These are phyloP conservation scores for Sporothrix inflata DNA, from an alignment of 2,329 filamentous ascomycete genomes.

Conservation along the genomic window DNA sequence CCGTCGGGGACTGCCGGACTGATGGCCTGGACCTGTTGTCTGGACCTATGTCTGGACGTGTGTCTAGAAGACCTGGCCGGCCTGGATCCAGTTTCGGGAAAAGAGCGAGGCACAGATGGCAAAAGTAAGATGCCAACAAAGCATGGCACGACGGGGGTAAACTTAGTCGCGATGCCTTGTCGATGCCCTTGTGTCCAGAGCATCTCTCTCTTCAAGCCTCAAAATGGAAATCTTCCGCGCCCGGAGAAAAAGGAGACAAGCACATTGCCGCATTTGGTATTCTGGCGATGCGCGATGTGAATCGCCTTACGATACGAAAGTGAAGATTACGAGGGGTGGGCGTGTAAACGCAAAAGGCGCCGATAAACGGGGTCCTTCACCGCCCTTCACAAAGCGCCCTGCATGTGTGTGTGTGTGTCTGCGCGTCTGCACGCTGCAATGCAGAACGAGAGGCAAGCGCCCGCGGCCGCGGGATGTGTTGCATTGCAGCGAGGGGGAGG, in stretches of 20 bases:
- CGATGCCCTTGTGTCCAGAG: neutral
- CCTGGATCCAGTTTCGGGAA: neutral
- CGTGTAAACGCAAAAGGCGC: neutral
- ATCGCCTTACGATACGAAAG: neutral
- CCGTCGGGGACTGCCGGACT: neutral
- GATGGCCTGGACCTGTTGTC: neutral
- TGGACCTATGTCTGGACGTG: neutral
- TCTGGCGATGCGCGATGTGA: neutral
- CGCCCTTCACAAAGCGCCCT: slow-evolving; percentile 8
- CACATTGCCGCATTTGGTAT: neutral
- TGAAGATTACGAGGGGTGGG: neutral
- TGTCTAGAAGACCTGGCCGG: neutral
- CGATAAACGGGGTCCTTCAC: slow-evolving; percentile 14
- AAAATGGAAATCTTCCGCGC: neutral
- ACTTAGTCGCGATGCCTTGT: too few species aligned
- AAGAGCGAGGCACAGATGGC: neutral
- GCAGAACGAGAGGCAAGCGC: neutral
- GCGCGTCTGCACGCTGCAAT: slow-evolving; percentile 15
- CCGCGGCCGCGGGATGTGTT: slow-evolving; percentile 19
- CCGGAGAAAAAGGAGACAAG: slow-evolving; percentile 1
- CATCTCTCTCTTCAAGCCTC: neutral
- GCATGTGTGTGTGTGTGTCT: neutral
- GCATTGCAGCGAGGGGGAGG: slow-evolving; percentile 1
- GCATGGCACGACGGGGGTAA: neutral
- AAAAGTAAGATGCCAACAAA: neutral